These are phyloP conservation scores for Hypericum androsaemum DNA, from an alignment of 345 rosid genomes.

Conservation along the genomic window DNA sequence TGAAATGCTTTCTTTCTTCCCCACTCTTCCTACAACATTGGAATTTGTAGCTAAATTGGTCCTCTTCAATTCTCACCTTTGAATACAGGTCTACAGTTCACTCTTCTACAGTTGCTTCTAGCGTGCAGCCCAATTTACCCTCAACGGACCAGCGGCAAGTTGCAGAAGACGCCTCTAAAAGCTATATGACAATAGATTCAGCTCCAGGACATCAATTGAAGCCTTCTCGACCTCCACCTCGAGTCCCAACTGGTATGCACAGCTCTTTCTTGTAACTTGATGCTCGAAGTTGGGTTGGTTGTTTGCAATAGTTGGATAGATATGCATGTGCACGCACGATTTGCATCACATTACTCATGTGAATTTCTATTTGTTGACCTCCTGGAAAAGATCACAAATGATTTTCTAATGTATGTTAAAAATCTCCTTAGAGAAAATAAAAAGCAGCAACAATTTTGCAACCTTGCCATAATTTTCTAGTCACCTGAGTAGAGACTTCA, in stretches of 20 bases:
- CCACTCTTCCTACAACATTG: too few relatives aligned
- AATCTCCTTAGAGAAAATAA: too few relatives aligned
- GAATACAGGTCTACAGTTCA: background rate
- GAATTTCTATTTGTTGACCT: too few relatives aligned
- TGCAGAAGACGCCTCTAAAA: slow-evolving; percentile 1
- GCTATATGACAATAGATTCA: background rate
- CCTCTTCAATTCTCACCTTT: background rate
- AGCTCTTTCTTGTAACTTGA: background rate
- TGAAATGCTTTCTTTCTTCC: too few relatives aligned
- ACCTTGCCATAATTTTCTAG: too few relatives aligned
- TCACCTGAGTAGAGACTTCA: too few relatives aligned
- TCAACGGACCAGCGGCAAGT: slow-evolving; percentile 1
- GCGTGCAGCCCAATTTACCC: background rate
- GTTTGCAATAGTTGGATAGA: background rate
- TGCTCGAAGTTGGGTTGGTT: background rate
- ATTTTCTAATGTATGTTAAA: too few relatives aligned
- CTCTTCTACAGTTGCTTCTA: background rate
- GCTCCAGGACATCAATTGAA: background rate
- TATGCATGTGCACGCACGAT: too few relatives aligned
- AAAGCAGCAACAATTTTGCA: too few relatives aligned
- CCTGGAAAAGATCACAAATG: too few relatives aligned
- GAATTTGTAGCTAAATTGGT: too few relatives aligned
- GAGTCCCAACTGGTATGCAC: slow-evolving; percentile 1
- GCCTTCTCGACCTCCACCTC: background rate
- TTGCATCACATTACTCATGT: too few relatives aligned